phyloP scores from a whole-genome alignment of 2,329 filamentous ascomycete genomes.

The Aspergillus sp. region DNA sequence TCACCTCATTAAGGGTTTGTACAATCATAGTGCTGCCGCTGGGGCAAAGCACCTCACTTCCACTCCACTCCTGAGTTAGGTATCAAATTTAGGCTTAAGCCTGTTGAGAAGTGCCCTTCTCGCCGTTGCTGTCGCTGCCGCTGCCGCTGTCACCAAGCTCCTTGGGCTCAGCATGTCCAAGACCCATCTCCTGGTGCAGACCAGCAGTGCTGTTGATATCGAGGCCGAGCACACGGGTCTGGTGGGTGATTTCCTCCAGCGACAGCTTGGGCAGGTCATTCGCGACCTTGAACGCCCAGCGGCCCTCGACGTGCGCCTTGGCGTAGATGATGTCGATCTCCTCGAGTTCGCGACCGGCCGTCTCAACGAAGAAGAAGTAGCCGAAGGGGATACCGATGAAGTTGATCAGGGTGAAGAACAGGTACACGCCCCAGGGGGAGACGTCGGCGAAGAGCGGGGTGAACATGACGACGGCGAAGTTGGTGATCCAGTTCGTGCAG shows the following conservation, averaged over 20 bases:
- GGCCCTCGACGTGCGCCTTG: conserved; percentile 43
- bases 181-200: background rate
- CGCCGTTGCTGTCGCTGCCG: background rate
- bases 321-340: conserved; percentile 47
- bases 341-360: conserved; percentile 47
- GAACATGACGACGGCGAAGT: conserved; percentile 58
- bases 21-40: background rate
- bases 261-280: conserved; percentile 36
- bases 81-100: background rate
- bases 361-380: conserved; percentile 58
- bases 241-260: conserved; percentile 30
- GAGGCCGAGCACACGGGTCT: conserved; percentile 31
- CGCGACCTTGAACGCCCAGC: conserved; percentile 33
- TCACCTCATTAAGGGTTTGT: background rate
- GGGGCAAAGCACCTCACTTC: background rate
- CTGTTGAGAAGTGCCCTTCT: background rate
- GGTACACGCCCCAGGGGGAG: conserved; percentile 45
- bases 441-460: conserved; percentile 42
- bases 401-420: conserved; percentile 47
- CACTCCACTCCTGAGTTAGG: background rate
- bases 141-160: conserved; percentile 7
- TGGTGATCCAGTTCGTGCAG: conserved; percentile 58
- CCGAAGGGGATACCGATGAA: conserved; percentile 52
- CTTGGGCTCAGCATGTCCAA: background rate
- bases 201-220: conserved; percentile 10